Evolutionary conservation across 164 flowering plant species (phyloP), one percentile per base, ranked within the genome.

Genomic region (Vitis rotundifolia): DNA sequence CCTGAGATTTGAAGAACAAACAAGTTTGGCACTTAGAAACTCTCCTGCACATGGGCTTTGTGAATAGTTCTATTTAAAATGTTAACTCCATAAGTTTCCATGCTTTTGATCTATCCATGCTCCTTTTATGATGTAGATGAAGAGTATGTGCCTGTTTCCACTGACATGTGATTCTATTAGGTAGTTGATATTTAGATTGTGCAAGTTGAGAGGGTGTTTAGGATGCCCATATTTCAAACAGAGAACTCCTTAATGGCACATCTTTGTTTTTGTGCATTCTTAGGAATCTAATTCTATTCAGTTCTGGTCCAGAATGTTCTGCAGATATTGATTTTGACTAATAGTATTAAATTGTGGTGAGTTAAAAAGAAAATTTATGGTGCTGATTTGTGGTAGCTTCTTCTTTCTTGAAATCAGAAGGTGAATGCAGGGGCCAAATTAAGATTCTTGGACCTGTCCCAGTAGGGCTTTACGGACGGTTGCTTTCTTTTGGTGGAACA

Each of bases 401-500:
- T 22, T 64, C 11, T 22, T 49, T 9, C 5, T 64, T 14, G 63
- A 71, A 28, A 64, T 26, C 37, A 54, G 57, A 55, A 49, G 61
- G 67, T 48, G 26, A 22, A 50, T 52, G 22, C 49, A 56, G 13
- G 31, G 66, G 10, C 11, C 66, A 57, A 62, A 5, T 1, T 5
- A 55, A 64, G 68, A 5, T 71, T 66, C 26, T 22, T 49, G 55
- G 55, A 67, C 16, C 52, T 71, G 44, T 28, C 29, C 58, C 59
- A 12, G 61, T 9, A 64, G 60, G 54, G 11, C 18, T 37, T n/a
- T 59, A 79, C 18, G 14, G 26, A 37, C 75, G 67, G 48, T 62
- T 77, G 53, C 75, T 52, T 29, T 69, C 74, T 49, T 57, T 63
- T 52, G 48, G 54, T 52, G 61, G 71, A 62, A 74, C 49, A 68